Evolutionary conservation across 169 alveolate genomes (phyloP).

Genomic region (Cryptosporidium parvum): DNA sequence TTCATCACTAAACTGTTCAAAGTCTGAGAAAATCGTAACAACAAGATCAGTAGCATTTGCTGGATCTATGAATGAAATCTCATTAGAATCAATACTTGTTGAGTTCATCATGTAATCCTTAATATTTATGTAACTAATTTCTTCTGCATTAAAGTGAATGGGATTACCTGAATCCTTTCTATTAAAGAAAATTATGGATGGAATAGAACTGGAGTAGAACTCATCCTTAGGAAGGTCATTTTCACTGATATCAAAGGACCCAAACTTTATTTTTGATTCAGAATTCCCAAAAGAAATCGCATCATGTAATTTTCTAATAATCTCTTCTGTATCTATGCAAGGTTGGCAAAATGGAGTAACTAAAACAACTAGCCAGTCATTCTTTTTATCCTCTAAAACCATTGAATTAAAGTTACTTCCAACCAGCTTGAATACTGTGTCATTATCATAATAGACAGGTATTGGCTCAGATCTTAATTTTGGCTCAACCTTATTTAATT

Average conservation of each 20-base stretch:
- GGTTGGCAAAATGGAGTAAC: conserved; percentile 75
- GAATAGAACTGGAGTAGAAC: conserved; percentile 41
- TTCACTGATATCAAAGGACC: conserved; percentile 59
- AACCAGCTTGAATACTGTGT: conserved; percentile 14
- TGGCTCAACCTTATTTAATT: conserved; percentile 33
- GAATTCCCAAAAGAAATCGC: background rate
- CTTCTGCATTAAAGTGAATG: conserved; percentile 29
- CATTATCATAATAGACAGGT: conserved; percentile 31
- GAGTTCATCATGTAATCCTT: conserved; percentile 43
- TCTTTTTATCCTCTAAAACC: conserved; percentile 36
- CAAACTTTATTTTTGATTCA: conserved; percentile 38
- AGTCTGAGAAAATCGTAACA: conserved; percentile 56
- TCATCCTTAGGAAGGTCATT: conserved; percentile 73
- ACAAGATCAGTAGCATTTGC: conserved; percentile 51
- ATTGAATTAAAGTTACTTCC: conserved; percentile 50
- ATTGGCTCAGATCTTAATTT: conserved; percentile 73
- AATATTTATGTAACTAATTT: conserved; percentile 51
- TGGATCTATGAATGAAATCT: conserved; percentile 42
- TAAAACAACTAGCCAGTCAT: conserved; percentile 58
- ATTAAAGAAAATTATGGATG: conserved; percentile 40
- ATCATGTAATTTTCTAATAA: conserved; percentile 24
- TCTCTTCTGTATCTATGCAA: conserved; percentile 63
- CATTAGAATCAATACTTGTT: conserved; percentile 18
- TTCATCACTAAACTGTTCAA: conserved; percentile 66
- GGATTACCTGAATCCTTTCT: background rate